Evolutionary conservation across 2,329 filamentous ascomycete species (phyloP).

Genomic region (Lachnellula occidentalis): DNA sequence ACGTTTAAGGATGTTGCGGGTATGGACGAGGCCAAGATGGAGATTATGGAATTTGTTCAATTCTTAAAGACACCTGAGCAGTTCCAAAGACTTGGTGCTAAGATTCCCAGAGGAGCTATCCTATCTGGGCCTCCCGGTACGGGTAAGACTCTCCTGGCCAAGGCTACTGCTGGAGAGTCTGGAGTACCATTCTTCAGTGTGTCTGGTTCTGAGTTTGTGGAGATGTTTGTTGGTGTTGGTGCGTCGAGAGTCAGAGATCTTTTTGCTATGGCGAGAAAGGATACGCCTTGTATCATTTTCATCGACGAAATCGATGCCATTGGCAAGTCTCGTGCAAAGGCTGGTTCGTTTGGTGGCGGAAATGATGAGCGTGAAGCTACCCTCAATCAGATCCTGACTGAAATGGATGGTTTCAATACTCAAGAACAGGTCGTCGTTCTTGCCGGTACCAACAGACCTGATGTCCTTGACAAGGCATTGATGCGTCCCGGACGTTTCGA

Average conservation of each 20-base stretch:
- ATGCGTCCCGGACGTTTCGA: conserved; percentile 98
- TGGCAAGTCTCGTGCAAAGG: conserved; percentile 80
- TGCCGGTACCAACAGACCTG: conserved; percentile 91
- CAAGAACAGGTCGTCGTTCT: conserved; percentile 93
- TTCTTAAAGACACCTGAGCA: conserved; percentile 91
- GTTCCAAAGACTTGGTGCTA: conserved; percentile 91
- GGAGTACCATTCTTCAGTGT: conserved; percentile 97
- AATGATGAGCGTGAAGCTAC: conserved; percentile 97
- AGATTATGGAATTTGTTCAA: conserved; percentile 99
- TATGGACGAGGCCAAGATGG: conserved; percentile 95
- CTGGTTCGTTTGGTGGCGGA: conserved; percentile 72
- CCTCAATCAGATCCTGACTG: conserved; percentile 95
- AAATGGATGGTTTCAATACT: conserved; percentile 99
- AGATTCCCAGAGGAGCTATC: conserved; percentile 95
- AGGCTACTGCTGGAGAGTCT: conserved; percentile 95
- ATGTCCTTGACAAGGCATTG: conserved; percentile 89
- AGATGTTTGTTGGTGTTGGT: conserved; percentile 99
- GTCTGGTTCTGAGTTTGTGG: conserved; percentile 96
- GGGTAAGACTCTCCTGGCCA: conserved; percentile 94
- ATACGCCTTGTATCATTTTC: conserved; percentile 97
- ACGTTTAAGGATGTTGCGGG: conserved; percentile 96
- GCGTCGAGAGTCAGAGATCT: conserved; percentile 91
- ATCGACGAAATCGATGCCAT: conserved; percentile 99
- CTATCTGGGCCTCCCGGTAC: conserved; percentile 96
- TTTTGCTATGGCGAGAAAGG: conserved; percentile 91